phyloP scores from a whole-genome alignment of 140 eudicot genomes.

The Bidens hawaiensis region DNA sequence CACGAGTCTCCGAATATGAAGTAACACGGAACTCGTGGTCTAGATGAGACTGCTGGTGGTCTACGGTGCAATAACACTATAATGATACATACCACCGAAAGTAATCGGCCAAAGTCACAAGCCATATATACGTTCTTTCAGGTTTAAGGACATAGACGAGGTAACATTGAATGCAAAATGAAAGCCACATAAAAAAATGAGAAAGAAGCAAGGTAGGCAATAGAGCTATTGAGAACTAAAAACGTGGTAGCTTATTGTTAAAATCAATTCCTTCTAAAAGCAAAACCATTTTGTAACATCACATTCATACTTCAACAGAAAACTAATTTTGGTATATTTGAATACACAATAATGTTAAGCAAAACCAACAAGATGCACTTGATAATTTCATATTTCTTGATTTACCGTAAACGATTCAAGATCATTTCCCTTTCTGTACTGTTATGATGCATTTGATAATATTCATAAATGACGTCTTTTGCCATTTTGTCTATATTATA shows the following conservation, averaged over 20 bases:
- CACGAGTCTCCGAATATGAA: conserved; percentile 11
- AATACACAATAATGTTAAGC: not conserved
- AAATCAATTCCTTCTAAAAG: not conserved
- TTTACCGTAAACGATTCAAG: no score
- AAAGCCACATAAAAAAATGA: not conserved
- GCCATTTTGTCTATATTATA: no score
- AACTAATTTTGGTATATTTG: not conserved
- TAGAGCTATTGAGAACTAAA: not conserved
- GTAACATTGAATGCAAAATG: not conserved
- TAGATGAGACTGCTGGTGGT: not conserved
- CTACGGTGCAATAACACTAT: not conserved
- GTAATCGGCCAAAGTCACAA: conserved; percentile 5
- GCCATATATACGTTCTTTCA: conserved; percentile 10
- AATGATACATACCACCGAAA: not conserved
- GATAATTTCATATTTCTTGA: no score
- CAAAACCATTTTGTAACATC: not conserved
- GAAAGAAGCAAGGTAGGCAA: not conserved
- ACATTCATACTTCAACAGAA: not conserved
- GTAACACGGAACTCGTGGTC: conserved; percentile 8
- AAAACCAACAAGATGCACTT: no score
- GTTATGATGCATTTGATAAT: no score
- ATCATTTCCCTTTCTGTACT: no score
- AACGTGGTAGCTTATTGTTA: conserved; percentile 5
- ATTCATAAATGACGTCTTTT: no score
- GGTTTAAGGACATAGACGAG: not conserved